Conservation (phyloP, 768 basidiomycete species). For the Botryobasidium botryosum region DNA sequence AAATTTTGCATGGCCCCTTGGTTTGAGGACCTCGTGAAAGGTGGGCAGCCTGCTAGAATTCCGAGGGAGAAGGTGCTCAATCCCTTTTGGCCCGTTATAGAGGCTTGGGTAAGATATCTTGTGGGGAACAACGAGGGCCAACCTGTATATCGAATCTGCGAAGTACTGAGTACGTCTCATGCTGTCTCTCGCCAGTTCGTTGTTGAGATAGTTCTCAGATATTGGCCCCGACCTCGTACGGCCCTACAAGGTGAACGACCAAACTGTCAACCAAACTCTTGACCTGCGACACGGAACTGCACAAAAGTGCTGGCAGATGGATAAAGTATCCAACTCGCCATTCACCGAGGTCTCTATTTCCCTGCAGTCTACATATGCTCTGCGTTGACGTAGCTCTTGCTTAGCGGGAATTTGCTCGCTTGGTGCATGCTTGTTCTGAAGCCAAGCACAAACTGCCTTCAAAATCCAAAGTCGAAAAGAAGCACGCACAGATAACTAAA, state of each 20-base stretch:
- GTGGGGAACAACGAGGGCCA: slow-evolving; percentile 36
- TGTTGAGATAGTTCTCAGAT: slow-evolving; percentile 23
- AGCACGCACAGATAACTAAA: slow-evolving; percentile 42
- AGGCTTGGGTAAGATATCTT: slow-evolving; percentile 75
- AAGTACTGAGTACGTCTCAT: slow-evolving; percentile 48
- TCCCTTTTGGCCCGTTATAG: slow-evolving; percentile 23
- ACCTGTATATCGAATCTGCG: slow-evolving; percentile 67
- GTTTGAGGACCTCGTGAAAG: slow-evolving; percentile 72
- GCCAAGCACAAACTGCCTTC: slow-evolving; percentile 54
- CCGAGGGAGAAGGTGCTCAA: neutral
- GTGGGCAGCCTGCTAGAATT: slow-evolving; percentile 24
- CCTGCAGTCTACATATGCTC: neutral
- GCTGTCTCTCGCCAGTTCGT: slow-evolving; percentile 7
- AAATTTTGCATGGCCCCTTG: slow-evolving; percentile 60
- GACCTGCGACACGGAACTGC: slow-evolving; percentile 66
- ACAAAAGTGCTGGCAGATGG: slow-evolving; percentile 48
- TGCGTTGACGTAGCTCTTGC: slow-evolving; percentile 2
- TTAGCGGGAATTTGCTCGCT: slow-evolving; percentile 60
- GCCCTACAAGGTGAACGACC: slow-evolving; percentile 56
- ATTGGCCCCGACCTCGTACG: slow-evolving; percentile 36
- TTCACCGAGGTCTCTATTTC: slow-evolving; percentile 45
- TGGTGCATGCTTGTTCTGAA: slow-evolving; percentile 25
- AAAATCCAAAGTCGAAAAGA: slow-evolving; percentile 46
- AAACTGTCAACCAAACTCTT: slow-evolving; percentile 44
- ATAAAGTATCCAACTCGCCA: slow-evolving; percentile 63